phyloP scores from a whole-genome alignment of 441 rosid genomes.

The Syzygium syzygioides region DNA sequence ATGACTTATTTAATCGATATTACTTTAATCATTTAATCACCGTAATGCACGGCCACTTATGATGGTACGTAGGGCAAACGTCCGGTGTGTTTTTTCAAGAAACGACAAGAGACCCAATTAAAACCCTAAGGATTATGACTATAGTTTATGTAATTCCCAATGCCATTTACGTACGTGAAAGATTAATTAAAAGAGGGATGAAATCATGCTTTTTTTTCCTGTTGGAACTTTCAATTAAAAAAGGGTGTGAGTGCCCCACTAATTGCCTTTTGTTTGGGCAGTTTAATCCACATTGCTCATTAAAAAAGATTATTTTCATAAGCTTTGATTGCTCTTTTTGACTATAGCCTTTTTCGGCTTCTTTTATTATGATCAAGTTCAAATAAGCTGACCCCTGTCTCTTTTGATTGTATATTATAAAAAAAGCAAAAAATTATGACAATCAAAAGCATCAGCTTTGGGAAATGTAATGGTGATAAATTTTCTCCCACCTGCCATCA shows the following conservation, averaged over 20 bases:
- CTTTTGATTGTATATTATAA: neutral
- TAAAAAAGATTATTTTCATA: neutral
- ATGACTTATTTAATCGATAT: neutral
- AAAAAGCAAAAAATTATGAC: neutral
- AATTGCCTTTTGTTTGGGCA: slow-evolving; percentile 24
- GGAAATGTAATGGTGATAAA: neutral
- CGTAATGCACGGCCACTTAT: neutral
- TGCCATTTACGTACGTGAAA: slow-evolving; percentile 39
- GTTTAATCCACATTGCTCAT: slow-evolving; percentile 9
- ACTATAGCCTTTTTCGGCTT: slow-evolving; percentile 26
- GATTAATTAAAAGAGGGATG: slow-evolving; percentile 7
- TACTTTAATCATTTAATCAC: neutral
- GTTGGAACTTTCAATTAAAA: slow-evolving; percentile 18
- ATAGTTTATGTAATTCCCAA: slow-evolving; percentile 56
- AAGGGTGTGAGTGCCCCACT: slow-evolving; percentile 20
- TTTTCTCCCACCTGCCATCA: neutral
- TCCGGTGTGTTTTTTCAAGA: neutral
- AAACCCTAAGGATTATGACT: slow-evolving; percentile 6
- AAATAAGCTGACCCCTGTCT: slow-evolving; percentile 13
- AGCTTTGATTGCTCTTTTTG: slow-evolving; percentile 30
- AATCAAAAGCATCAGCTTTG: neutral
- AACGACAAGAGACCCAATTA: neutral
- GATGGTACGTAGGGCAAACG: neutral
- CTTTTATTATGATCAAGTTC: slow-evolving; percentile 17
- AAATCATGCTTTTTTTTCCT: neutral